Evolutionary conservation across 345 rosid genomes (phyloP), one percentile per base, ranked within the genome.

Genomic region (Nephelium lappaceum): DNA sequence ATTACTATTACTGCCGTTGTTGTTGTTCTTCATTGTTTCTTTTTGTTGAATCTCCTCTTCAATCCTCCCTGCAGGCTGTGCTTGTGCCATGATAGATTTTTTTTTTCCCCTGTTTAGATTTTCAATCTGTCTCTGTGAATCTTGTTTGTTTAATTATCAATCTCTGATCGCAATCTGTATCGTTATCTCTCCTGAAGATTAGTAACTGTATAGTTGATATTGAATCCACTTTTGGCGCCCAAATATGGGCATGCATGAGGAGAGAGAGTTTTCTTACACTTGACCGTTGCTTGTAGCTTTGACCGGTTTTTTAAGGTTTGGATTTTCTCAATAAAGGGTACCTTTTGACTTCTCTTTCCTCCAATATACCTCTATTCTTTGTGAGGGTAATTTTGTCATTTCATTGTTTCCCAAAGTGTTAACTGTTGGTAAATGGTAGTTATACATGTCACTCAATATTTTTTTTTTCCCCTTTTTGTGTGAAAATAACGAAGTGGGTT

Each of bases 161-260:
- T 83, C 51, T 45, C 49, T 45, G 49, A 45, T 7, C 7, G 67
- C 8, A 69, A 73, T 76, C 72, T 61, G 77, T 71, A 74, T 76
- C 58, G 58, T 67, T 73, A 53, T 53, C 71, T 67, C 82, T 69
- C 85, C 83, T 83, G 79, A 87, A 86, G 78, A 80, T 82, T 84
- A 76, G 89, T 80, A 90, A 86, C 90, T 77, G 84, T 71, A 55
- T 55, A 45, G 78, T 73, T 67, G 81, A 82, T 69, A 83, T 82
- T 80, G 82, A 88, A 89, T 87, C 96, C 96, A 86, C 84, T 27
- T 77, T 82, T 87, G 72, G 89, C 85, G 89, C 93, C 88, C 78
- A 81, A 83, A 79, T 57, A 77, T 36, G 79, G 82, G 67, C 25
- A 11, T 36, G 14, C 31, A 23, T 21, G 45, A 16, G 57, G 58